Conservation (phyloP, 306 rosid species). For the Corylus avellana region DNA sequence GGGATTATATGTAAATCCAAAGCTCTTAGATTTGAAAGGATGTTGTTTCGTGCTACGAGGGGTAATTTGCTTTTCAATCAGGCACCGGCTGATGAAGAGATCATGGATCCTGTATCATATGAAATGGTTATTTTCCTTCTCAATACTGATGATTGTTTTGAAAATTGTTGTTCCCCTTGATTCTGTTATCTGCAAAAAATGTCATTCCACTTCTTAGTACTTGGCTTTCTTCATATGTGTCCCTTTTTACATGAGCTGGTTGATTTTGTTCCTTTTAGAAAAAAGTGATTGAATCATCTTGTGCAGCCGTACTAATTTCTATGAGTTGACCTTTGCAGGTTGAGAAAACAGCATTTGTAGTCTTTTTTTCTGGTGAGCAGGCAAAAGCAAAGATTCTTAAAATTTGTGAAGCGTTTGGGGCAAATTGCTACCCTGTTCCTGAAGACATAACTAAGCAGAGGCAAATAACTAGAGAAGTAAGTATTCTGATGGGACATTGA, state of each 20-base stretch:
- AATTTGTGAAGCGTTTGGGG: slow-evolving; percentile 98
- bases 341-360: slow-evolving; percentile 91
- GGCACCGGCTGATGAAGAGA: slow-evolving; percentile 77
- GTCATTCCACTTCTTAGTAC: slow-evolving; percentile 10
- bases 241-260: neutral
- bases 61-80: slow-evolving; percentile 99
- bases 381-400: slow-evolving; percentile 90
- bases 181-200: slow-evolving; percentile 4
- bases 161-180: slow-evolving; percentile 1
- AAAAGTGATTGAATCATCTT: slow-evolving; percentile 21
- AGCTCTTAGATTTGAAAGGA: slow-evolving; percentile 88
- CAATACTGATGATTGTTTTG: slow-evolving; percentile 28
- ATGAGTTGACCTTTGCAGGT: slow-evolving; percentile 57
- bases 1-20: slow-evolving; percentile 91
- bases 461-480: slow-evolving; percentile 93
- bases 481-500: slow-evolving; percentile 26
- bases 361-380: slow-evolving; percentile 96
- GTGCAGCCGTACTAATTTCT: slow-evolving; percentile 24
- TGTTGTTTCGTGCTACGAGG: slow-evolving; percentile 96
- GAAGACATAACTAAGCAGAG: slow-evolving; percentile 90
- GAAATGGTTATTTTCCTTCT: slow-evolving; percentile 78
- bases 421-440: slow-evolving; percentile 96
- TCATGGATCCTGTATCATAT: slow-evolving; percentile 84
- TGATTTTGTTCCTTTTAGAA: slow-evolving; percentile 23
- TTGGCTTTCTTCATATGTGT: slow-evolving; percentile 21